phyloP scores from a whole-genome alignment of 2,329 filamentous ascomycete species.

The Paecilomyces sp. region DNA sequence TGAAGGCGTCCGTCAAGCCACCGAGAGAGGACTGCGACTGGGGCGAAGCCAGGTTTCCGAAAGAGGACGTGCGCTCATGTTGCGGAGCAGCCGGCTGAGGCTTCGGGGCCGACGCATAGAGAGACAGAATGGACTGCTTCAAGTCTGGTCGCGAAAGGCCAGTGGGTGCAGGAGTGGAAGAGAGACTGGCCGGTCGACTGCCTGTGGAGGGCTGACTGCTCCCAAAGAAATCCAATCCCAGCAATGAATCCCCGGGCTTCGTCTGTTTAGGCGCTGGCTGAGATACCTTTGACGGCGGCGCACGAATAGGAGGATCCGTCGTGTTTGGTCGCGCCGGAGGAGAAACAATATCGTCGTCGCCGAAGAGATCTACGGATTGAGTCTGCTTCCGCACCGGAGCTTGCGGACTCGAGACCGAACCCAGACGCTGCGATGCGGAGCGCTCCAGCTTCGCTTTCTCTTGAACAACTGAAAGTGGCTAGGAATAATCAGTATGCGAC shows the following conservation, averaged over 20 bases:
- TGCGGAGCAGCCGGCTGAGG: conserved; percentile 54
- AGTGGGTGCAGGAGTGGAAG: conserved; percentile 52
- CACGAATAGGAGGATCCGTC: conserved; percentile 59
- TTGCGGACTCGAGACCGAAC: conserved; percentile 37
- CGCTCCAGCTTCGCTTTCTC: conserved; percentile 63
- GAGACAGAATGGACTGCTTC: conserved; percentile 93
- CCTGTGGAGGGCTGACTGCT: conserved; percentile 62
- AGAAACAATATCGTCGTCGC: conserved; percentile 58
- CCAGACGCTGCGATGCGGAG: conserved; percentile 47
- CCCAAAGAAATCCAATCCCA: conserved; percentile 90
- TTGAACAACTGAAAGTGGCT: conserved; percentile 61
- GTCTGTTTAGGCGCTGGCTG: conserved; percentile 51
- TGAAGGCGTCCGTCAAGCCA: conserved; percentile 75
- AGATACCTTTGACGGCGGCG: conserved; percentile 56
- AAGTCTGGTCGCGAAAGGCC: conserved; percentile 79
- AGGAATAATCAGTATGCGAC: conserved; percentile 12
- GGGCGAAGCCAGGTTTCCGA: conserved; percentile 59
- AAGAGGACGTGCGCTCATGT: conserved; percentile 56
- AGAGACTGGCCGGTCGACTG: conserved; percentile 70
- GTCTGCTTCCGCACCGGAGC: conserved; percentile 33
- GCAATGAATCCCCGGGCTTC: conserved; percentile 74
- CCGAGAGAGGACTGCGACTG: conserved; percentile 39
- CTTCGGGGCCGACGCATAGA: conserved; percentile 80
- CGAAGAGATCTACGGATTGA: conserved; percentile 71
- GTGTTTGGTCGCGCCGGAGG: conserved; percentile 64